Conservation (phyloP, 345 rosid species). For the Aethionema arabicum region DNA sequence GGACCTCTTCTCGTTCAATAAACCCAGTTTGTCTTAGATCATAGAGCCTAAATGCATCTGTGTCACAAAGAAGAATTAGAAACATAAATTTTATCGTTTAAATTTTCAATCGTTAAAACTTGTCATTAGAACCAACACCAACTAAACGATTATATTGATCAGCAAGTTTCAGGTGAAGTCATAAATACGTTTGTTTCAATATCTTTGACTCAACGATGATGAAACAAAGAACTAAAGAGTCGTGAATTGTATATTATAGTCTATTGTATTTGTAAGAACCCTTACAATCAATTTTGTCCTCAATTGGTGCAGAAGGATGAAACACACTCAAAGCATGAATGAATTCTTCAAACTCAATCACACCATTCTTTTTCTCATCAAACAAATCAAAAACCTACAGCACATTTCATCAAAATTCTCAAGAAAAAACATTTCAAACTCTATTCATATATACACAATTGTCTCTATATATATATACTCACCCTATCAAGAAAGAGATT, state of each 20-base stretch:
- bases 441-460: neutral
- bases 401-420: too few relatives aligned
- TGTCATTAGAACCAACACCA: too few relatives aligned
- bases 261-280: slow-evolving; percentile 12
- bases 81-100: neutral
- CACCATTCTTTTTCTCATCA: slow-evolving; percentile 84
- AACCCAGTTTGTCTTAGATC: slow-evolving; percentile 85
- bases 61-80: slow-evolving; percentile 36
- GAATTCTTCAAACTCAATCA: slow-evolving; percentile 87
- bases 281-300: slow-evolving; percentile 83
- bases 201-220: too few relatives aligned
- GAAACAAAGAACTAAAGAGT: too few relatives aligned
- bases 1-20: slow-evolving; percentile 85
- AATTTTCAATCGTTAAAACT: too few relatives aligned
- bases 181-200: too few relatives aligned
- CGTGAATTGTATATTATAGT: too few relatives aligned
- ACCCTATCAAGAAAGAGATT: slow-evolving; percentile 91
- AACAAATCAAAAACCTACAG: slow-evolving; percentile 74
- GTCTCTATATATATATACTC: slow-evolving; percentile 12
- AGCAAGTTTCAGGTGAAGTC: too few relatives aligned
- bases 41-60: slow-evolving; percentile 87
- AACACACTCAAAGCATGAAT: slow-evolving; percentile 69
- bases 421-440: too few relatives aligned
- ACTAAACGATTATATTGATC: too few relatives aligned
- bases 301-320: slow-evolving; percentile 72